Evolutionary conservation across 768 basidiomycete genomes (phyloP), one percentile per base, ranked within the genome.

Genomic region (Pleurotus tuoliensis): DNA sequence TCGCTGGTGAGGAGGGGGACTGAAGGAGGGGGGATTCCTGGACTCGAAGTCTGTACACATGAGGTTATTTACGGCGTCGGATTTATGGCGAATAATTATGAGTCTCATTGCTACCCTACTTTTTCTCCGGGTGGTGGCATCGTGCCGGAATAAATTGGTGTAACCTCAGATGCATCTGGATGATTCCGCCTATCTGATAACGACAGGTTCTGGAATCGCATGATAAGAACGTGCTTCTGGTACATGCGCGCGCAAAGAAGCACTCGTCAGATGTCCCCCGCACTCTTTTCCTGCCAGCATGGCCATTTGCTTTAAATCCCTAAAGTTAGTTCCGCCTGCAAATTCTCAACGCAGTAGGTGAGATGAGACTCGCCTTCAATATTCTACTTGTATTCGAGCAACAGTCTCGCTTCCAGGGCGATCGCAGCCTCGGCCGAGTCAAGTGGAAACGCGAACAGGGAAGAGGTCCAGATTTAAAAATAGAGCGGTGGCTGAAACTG

Each of bases 21-120:
- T 46, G 58, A 59, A 56, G 56, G 58, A 50, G 55, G 55, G 62
- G 55, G 55, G 39, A 38, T 53, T 37, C 22, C 25, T 43, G n/a
- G 58, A 38, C 48, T 44, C 56, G 39, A 45, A 55, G 52, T 49
- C 44, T 39, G 40, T 34, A 46, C n/a, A 44, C 12, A 46, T 34
- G 25, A 20, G 18, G 43, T n/a, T 55, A 39, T 45, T 47, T 55
- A 47, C 43, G 45, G 18, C 22, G 25, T 12, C 18, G 27, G n/a
- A 25, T 39, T n/a, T 12, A 25, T 18, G 37, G 54, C 54, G 54
- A 27, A 55, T 20, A 55, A n/a, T n/a, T n/a, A n/a, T n/a, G n/a
- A 46, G 43, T n/a, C 54, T 55, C 54, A 38, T 45, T 34, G 30
- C 8, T 34, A 34, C 30, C 30, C 30, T 34, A 3, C 30, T 34